Evolutionary conservation across 1,284 basidiomycete genomes (phyloP).

Genomic region (Garcileccinum viscosum): DNA sequence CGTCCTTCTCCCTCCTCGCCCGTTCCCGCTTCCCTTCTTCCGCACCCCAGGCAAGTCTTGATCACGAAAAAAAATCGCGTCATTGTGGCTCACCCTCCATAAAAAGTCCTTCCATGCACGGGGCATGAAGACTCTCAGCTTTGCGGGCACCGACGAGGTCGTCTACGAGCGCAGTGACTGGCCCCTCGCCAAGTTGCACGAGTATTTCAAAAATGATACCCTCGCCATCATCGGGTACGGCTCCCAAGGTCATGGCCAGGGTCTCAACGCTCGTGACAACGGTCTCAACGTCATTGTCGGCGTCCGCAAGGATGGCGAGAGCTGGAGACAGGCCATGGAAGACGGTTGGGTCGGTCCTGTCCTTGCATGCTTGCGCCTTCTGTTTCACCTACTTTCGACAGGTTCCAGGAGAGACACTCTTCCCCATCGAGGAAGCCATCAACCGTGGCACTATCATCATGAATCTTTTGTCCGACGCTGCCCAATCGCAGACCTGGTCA

Average conservation of each 20-base stretch:
- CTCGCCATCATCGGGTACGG: constrained; percentile 99
- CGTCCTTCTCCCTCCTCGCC: constrained; percentile 79
- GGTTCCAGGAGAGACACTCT: constrained; percentile 97
- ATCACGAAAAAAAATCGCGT: neutral
- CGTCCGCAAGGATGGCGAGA: constrained; percentile 96
- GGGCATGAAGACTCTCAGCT: constrained; percentile 97
- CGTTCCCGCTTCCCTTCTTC: constrained; percentile 51
- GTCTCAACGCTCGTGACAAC: constrained; percentile 98
- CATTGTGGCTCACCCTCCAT: constrained; percentile 16
- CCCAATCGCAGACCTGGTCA: constrained; percentile 95
- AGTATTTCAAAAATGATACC: constrained; percentile 99
- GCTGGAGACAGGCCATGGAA: constrained; percentile 94
- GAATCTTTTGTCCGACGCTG: constrained; percentile 99
- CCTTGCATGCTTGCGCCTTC: neutral
- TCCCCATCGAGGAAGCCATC: constrained; percentile 98
- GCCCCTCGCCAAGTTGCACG: constrained; percentile 97
- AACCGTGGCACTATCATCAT: constrained; percentile 97
- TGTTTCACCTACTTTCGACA: constrained; percentile 34
- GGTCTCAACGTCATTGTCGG: constrained; percentile 99
- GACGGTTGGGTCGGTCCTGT: constrained; percentile 87
- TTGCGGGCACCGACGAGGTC: constrained; percentile 93
- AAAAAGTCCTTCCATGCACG: constrained; percentile 51
- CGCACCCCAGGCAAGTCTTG: constrained; percentile 51
- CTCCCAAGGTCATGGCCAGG: constrained; percentile 99
- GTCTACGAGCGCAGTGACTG: constrained; percentile 99